Percentiles rank a stretch among this genome's conserved stretches.
Conservation (phyloP, 371 early-diverging fungal genomes). For the Mortierella polycephala region DNA sequence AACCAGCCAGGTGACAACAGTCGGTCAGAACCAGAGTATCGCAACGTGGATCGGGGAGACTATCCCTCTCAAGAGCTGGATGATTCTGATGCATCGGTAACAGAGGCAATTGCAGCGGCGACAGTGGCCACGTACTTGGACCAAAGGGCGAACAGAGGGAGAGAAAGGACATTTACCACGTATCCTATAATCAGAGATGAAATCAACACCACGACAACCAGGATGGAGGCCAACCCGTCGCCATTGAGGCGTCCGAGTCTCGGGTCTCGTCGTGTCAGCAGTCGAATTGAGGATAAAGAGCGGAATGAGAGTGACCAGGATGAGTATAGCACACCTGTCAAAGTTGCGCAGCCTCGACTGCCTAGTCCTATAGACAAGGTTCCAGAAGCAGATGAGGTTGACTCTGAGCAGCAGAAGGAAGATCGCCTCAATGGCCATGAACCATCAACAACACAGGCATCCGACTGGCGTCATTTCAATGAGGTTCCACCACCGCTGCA, state of each 20-base stretch:
- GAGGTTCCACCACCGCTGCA: not conserved
- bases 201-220: slow-evolving; percentile 5
- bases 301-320: not conserved
- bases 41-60: too few relatives aligned
- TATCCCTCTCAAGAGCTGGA: not conserved
- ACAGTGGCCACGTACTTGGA: slow-evolving; percentile 23
- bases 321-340: too few relatives aligned
- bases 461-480: not conserved
- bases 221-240: not conserved
- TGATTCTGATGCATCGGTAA: slow-evolving; percentile 34
- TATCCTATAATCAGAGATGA: not conserved
- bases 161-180: not conserved
- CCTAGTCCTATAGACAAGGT: too few relatives aligned
- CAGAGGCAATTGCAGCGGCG: slow-evolving; percentile 35
- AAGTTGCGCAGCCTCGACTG: too few relatives aligned
- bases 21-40: too few relatives aligned
- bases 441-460: not conserved
- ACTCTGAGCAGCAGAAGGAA: not conserved
- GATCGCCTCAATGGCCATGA: not conserved
- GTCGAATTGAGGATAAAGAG: slow-evolving; percentile 27
- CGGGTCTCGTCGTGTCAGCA: slow-evolving; percentile 47
- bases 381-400: too few relatives aligned
- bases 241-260: slow-evolving; percentile 23
- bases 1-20: too few relatives aligned
- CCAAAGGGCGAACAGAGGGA: too few relatives aligned